These are phyloP conservation scores for Coprinellus micaceus DNA, from an alignment of 768 basidiomycete species.

Conservation along the genomic window DNA sequence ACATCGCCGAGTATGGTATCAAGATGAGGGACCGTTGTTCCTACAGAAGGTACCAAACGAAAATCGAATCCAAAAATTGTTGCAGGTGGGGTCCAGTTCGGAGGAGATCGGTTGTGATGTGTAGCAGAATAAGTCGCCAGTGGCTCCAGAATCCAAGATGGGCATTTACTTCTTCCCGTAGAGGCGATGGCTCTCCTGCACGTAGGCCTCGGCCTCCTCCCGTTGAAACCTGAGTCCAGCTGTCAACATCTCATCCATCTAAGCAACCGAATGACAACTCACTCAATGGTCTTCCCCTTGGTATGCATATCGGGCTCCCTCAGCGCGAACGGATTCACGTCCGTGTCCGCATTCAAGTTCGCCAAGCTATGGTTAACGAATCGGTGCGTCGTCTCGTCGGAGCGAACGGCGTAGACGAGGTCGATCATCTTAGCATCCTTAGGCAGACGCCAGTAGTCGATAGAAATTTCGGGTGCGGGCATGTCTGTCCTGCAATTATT, in stretches of 20 bases:
- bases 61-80: too few relatives aligned
- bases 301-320: constrained; percentile 84
- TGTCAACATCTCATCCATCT: neutral
- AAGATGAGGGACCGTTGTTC: too few relatives aligned
- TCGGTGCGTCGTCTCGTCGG: constrained; percentile 89
- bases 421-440: constrained; percentile 77
- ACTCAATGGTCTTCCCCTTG: constrained; percentile 77
- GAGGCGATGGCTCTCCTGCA: constrained; percentile 56
- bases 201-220: constrained; percentile 61
- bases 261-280: constrained; percentile 24
- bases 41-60: too few relatives aligned
- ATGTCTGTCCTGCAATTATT: constrained; percentile 48
- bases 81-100: too few relatives aligned
- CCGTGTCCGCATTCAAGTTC: constrained; percentile 69
- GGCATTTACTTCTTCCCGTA: constrained; percentile 29
- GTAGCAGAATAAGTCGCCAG: too few relatives aligned
- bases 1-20: too few relatives aligned
- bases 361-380: constrained; percentile 97
- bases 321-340: constrained; percentile 88
- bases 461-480: constrained; percentile 84
- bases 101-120: too few relatives aligned
- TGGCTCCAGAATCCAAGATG: too few relatives aligned
- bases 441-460: constrained; percentile 88
- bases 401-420: constrained; percentile 87
- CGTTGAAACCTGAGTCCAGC: constrained; percentile 54